phyloP scores from a whole-genome alignment of 768 basidiomycete species.

The Suillus lakei region DNA sequence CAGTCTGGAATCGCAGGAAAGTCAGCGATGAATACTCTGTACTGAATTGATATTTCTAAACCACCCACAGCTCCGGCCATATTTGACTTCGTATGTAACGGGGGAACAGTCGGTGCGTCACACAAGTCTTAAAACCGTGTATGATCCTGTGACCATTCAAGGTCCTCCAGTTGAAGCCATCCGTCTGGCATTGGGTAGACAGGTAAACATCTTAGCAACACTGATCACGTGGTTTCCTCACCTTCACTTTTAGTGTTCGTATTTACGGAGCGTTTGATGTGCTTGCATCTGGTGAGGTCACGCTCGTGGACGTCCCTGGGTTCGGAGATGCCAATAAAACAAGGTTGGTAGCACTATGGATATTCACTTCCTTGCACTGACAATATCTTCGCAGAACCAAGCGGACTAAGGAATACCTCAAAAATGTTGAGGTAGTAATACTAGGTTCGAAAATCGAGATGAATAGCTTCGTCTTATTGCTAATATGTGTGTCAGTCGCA shows the following conservation, averaged over 20 bases:
- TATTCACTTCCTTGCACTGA: background rate
- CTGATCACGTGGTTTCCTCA: background rate
- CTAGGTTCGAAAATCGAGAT: background rate
- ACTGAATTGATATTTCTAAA: background rate
- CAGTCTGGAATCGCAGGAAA: background rate
- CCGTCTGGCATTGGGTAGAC: background rate
- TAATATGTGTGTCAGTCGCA: background rate
- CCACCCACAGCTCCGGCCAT: background rate
- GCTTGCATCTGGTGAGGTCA: background rate
- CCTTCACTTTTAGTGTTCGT: background rate
- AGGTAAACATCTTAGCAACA: background rate
- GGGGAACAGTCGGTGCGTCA: background rate
- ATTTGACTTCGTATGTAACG: background rate
- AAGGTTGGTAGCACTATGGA: background rate
- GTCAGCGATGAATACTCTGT: background rate
- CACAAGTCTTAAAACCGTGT: background rate
- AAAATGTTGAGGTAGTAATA: background rate
- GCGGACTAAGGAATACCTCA: background rate
- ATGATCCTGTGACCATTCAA: background rate
- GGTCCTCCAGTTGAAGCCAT: background rate
- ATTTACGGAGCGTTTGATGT: background rate
- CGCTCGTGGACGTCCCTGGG: background rate
- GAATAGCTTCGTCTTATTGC: background rate
- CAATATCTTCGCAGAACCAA: background rate
- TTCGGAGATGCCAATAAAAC: slow-evolving; percentile 1